Evolutionary conservation across 768 basidiomycete genomes (phyloP).

Genomic region (Flagelloscypha sp.): DNA sequence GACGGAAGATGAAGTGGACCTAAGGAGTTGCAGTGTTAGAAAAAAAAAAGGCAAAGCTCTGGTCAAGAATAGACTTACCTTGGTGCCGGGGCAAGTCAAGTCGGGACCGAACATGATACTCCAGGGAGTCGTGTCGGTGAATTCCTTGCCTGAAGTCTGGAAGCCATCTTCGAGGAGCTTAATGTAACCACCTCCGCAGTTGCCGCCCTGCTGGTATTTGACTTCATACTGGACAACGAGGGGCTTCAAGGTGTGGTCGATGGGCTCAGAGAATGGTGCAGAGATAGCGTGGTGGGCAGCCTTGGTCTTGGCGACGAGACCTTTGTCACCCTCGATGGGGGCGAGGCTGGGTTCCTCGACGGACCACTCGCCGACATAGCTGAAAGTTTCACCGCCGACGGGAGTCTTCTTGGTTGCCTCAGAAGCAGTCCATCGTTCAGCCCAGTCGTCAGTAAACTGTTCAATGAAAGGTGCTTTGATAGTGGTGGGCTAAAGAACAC

Average conservation of each 20-base stretch:
- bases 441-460: conserved; percentile 91
- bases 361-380: conserved; percentile 95
- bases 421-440: conserved; percentile 90
- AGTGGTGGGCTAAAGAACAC: conserved; percentile 48
- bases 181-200: conserved; percentile 98
- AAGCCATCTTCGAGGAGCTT: conserved; percentile 93
- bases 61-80: conserved; percentile 38
- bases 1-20: conserved; percentile 99
- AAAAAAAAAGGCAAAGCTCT: not conserved
- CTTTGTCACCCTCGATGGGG: conserved; percentile 78
- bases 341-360: conserved; percentile 81
- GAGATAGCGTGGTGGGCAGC: conserved; percentile 99
- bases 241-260: conserved; percentile 78
- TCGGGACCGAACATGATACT: conserved; percentile 98
- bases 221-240: conserved; percentile 98
- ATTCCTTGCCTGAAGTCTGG: conserved; percentile 89
- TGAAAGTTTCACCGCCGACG: conserved; percentile 91
- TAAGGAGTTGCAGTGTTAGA: conserved; percentile 19
- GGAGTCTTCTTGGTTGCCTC: conserved; percentile 98
- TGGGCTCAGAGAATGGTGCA: conserved; percentile 69
- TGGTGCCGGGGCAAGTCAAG: conserved; percentile 84
- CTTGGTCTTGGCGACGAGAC: conserved; percentile 92
- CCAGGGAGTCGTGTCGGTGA: conserved; percentile 90
- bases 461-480: conserved; percentile 90
- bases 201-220: conserved; percentile 98